phyloP scores from a whole-genome alignment of 768 basidiomycete species.

The Trametes cingulata region DNA sequence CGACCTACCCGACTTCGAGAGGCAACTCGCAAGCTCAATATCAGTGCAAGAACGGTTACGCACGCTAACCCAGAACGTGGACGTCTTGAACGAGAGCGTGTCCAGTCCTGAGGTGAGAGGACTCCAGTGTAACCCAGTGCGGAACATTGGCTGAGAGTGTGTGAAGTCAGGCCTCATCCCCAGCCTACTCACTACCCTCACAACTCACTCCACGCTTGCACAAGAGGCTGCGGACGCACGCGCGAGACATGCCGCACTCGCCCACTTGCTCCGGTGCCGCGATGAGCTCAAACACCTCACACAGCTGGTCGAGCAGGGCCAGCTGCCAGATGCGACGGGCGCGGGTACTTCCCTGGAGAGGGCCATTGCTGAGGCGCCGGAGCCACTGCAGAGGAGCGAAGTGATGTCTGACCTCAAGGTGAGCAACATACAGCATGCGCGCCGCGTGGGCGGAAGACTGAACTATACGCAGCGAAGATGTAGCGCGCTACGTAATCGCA shows the following conservation, averaged over 20 bases:
- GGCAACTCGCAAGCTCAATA: conserved; percentile 61
- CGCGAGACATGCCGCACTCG: conserved; percentile 49
- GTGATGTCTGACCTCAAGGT: conserved; percentile 63
- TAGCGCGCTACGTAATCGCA: conserved; percentile 47
- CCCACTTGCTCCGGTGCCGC: conserved; percentile 56
- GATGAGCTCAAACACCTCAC: conserved; percentile 46
- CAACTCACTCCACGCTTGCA: conserved; percentile 60
- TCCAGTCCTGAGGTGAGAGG: conserved; percentile 60
- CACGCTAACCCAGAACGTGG: conserved; percentile 53
- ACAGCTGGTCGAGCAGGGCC: conserved; percentile 52
- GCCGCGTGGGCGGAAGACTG: neutral
- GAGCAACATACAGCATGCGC: conserved; percentile 19
- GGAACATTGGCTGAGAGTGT: neutral
- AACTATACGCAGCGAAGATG: conserved; percentile 50
- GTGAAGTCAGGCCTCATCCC: conserved; percentile 69
- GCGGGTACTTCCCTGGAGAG: conserved; percentile 43
- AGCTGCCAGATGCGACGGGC: conserved; percentile 63
- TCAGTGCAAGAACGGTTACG: conserved; percentile 62
- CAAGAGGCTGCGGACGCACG: conserved; percentile 62
- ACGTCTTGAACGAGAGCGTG: conserved; percentile 49
- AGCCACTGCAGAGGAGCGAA: conserved; percentile 50
- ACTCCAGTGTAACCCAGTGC: neutral
- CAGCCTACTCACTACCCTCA: conserved; percentile 52
- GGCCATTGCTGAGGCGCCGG: conserved; percentile 49
- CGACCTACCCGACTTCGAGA: conserved; percentile 63